Evolutionary conservation across 257 asterid genomes (phyloP).

Genomic region (Schizonepeta tenuifolia): DNA sequence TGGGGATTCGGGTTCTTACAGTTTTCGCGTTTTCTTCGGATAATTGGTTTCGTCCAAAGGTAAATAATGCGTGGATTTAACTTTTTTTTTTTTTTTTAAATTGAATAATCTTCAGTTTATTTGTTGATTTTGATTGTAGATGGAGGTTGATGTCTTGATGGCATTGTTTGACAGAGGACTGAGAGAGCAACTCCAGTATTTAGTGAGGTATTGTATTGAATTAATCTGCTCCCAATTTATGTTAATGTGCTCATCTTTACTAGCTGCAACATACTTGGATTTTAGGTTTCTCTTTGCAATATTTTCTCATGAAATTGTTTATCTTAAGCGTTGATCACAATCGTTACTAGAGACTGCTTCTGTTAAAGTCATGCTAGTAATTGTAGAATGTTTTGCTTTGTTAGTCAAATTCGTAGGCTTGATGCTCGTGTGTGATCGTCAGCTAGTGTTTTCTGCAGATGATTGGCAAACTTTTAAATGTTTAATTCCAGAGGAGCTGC

Average conservation of each 20-base stretch:
- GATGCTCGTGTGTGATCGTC: not conserved
- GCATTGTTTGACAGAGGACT: constrained; percentile 43
- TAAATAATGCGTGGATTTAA: constrained; percentile 23
- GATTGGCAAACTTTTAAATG: not conserved
- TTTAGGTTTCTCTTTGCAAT: not conserved
- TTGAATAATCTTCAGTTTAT: not conserved
- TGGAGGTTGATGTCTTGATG: constrained; percentile 48
- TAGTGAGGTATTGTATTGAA: constrained; percentile 33
- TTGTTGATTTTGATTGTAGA: constrained; percentile 25
- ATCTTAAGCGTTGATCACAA: not conserved
- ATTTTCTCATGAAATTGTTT: not conserved
- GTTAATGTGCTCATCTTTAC: not conserved
- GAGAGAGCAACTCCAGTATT: constrained; percentile 39
- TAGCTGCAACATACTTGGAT: not conserved
- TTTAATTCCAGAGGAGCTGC: not conserved
- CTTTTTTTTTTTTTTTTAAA: not conserved
- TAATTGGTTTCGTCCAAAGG: constrained; percentile 73
- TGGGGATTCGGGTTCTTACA: constrained; percentile 62
- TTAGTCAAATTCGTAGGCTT: not conserved
- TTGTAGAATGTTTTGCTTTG: not conserved
- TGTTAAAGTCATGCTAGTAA: constrained; percentile 1
- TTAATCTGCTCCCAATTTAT: not conserved
- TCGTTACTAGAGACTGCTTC: not conserved
- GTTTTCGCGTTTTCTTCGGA: constrained; percentile 70
- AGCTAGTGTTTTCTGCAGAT: no score